phyloP scores from a whole-genome alignment of 805 yeast species.

The Candida boleticola region DNA sequence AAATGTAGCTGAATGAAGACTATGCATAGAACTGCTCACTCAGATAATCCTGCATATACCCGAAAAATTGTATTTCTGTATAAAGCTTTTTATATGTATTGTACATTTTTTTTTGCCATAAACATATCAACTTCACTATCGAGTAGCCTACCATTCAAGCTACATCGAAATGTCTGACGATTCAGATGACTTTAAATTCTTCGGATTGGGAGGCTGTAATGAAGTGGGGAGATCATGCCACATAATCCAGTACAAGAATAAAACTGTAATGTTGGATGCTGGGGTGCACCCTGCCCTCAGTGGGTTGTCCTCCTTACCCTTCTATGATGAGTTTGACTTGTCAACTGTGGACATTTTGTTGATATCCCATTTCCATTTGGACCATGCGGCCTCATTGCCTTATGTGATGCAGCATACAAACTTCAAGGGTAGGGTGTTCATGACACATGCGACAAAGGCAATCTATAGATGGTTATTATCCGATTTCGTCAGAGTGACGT shows the following conservation, averaged over 20 bases:
- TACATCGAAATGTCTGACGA: constrained; percentile 22
- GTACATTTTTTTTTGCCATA: too few species aligned
- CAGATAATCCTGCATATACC: too few species aligned
- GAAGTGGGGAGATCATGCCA: constrained; percentile 98
- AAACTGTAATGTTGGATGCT: constrained; percentile 94
- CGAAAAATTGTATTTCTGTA: too few species aligned
- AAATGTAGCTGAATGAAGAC: too few species aligned
- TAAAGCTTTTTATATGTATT: too few species aligned
- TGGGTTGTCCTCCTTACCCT: constrained; percentile 90
- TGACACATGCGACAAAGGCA: constrained; percentile 99
- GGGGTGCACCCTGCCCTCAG: constrained; percentile 96
- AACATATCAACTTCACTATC: too few species aligned
- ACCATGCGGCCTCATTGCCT: constrained; percentile 97
- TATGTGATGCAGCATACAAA: constrained; percentile 97
- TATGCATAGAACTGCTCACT: too few species aligned
- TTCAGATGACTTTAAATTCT: constrained; percentile 55
- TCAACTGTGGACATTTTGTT: constrained; percentile 81
- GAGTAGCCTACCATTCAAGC: too few species aligned
- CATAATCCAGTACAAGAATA: constrained; percentile 86
- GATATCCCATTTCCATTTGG: constrained; percentile 93
- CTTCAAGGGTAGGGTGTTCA: constrained; percentile 92
- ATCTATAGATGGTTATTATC: constrained; percentile 92
- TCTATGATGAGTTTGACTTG: constrained; percentile 91
- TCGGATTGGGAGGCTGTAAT: constrained; percentile 95
- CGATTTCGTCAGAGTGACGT: constrained; percentile 91